phyloP scores from a whole-genome alignment of 768 basidiomycete genomes.

The Hemileccinum rubropunctum region DNA sequence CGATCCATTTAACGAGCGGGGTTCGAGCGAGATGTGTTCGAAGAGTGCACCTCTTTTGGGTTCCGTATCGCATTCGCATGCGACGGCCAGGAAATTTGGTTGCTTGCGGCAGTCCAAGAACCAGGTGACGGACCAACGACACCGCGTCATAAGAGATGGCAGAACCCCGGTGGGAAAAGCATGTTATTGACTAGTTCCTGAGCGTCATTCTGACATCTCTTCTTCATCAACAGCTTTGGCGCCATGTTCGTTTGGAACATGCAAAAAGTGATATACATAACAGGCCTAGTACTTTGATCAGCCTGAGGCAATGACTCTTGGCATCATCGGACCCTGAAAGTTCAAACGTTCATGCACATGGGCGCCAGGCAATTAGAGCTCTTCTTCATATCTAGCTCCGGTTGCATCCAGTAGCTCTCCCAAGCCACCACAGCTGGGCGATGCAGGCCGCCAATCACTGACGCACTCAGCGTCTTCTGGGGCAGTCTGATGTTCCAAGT shows the following conservation, averaged over 20 bases:
- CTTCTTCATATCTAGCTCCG: conserved; percentile 31
- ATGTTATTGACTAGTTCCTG: conserved; percentile 3
- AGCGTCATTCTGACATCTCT: background rate
- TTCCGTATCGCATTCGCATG: background rate
- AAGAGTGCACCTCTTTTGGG: background rate
- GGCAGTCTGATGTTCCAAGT: conserved; percentile 4
- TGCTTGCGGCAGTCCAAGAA: background rate
- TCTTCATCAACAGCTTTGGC: background rate
- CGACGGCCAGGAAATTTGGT: background rate
- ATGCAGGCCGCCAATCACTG: conserved; percentile 46
- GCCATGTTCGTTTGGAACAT: background rate
- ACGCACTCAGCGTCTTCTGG: conserved; percentile 35
- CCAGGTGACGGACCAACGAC: conserved; percentile 21
- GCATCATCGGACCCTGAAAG: conserved; percentile 1
- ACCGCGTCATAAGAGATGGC: conserved; percentile 13
- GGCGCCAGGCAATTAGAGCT: conserved; percentile 14
- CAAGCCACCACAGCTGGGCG: conserved; percentile 28
- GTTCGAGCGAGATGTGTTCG: conserved; percentile 3
- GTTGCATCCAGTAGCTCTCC: conserved; percentile 11
- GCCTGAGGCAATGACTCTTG: background rate
- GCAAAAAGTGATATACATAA: conserved; percentile 1
- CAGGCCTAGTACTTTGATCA: background rate
- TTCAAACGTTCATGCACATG: too few relatives aligned
- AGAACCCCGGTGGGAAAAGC: background rate
- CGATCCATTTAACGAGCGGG: conserved; percentile 6